phyloP scores from a whole-genome alignment of 2,329 filamentous ascomycete species.

The Talaromyces sp. region DNA sequence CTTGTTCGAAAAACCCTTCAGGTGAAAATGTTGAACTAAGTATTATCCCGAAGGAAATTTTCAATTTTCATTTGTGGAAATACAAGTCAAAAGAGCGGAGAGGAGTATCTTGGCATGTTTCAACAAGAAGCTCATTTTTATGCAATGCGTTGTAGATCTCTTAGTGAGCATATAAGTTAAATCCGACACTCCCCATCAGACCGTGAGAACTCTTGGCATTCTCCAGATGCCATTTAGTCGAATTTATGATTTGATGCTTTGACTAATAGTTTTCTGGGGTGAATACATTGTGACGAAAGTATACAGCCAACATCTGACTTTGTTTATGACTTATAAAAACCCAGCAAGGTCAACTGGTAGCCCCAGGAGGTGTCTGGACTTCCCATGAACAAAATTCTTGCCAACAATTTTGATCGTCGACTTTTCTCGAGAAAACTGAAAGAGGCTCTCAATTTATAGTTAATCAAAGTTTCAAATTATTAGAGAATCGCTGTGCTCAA shows the following conservation, averaged over 20 bases:
- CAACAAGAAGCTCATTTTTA: neutral
- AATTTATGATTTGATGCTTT: neutral
- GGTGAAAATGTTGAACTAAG: neutral
- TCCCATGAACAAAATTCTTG: neutral
- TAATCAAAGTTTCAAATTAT: neutral
- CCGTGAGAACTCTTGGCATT: neutral
- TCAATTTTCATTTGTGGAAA: neutral
- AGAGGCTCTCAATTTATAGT: too few relatives aligned
- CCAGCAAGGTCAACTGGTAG: neutral
- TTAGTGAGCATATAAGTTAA: neutral
- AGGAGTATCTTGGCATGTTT: neutral
- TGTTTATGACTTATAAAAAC: neutral
- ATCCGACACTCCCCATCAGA: neutral
- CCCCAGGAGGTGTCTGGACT: neutral
- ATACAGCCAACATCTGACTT: neutral
- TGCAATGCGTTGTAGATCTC: neutral
- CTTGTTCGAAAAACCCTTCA: neutral
- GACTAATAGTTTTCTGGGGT: neutral
- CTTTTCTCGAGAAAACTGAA: too few relatives aligned
- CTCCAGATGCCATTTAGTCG: neutral
- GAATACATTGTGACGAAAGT: neutral
- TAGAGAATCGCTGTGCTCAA: neutral
- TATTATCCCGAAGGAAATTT: neutral
- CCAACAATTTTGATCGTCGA: too few relatives aligned
- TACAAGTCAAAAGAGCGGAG: neutral